Conservation (phyloP, 768 basidiomycete genomes). For the Podaxis sp. region DNA sequence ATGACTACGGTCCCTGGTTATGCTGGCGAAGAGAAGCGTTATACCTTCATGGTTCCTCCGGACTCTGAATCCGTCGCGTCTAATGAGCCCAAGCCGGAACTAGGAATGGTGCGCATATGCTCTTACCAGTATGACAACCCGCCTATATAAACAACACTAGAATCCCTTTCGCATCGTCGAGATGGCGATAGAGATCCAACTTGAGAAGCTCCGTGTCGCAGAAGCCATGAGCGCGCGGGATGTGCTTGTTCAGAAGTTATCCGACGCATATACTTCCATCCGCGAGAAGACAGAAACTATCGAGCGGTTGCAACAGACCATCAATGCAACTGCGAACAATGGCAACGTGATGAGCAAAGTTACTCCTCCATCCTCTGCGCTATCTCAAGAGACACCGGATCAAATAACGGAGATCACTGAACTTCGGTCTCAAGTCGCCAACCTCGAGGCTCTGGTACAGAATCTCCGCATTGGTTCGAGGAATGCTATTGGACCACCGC, state of each 20-base stretch:
- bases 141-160: constrained; percentile 21
- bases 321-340: constrained; percentile 21
- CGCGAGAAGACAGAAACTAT: constrained; percentile 58
- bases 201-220: constrained; percentile 47
- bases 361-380: neutral
- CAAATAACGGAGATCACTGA: constrained; percentile 24
- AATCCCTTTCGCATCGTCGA: constrained; percentile 48
- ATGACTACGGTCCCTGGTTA: constrained; percentile 6
- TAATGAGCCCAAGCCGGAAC: neutral
- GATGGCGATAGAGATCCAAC: constrained; percentile 52
- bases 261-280: constrained; percentile 57
- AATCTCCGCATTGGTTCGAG: constrained; percentile 33
- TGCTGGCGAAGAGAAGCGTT: constrained; percentile 3
- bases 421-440: constrained; percentile 35
- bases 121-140: neutral
- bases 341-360: neutral
- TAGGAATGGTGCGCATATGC: constrained; percentile 1
- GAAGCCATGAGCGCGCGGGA: constrained; percentile 68
- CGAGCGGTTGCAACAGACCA: constrained; percentile 42
- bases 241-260: constrained; percentile 53
- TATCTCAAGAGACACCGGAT: constrained; percentile 11
- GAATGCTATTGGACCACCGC: constrained; percentile 30
- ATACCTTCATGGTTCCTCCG: neutral
- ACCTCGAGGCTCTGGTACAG: constrained; percentile 36
- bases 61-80: neutral